Conservation (phyloP, 306 rosid genomes). For the Trichosanthes truncata region DNA sequence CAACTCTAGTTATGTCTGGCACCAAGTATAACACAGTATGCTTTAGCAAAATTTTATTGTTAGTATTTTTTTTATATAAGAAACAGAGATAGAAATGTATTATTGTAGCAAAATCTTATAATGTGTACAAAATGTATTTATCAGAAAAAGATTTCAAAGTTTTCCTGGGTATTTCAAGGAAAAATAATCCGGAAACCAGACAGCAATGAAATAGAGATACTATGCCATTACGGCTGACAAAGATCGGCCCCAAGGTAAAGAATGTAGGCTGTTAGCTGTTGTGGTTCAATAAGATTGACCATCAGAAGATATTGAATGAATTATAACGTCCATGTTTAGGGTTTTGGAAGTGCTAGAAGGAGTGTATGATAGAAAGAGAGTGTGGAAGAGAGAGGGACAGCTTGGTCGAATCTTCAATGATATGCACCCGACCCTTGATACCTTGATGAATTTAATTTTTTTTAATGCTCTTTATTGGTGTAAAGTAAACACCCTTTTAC, state of each 20-base stretch:
- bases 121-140: neutral
- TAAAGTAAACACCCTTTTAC: no score
- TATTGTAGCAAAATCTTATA: neutral
- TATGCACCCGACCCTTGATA: no score
- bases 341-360: neutral
- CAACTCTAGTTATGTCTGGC: neutral
- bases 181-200: neutral
- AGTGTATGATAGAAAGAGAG: neutral
- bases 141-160: neutral
- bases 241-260: neutral
- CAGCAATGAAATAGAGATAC: neutral
- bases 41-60: neutral
- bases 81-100: no score
- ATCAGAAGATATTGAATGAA: conserved; percentile 1
- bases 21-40: neutral
- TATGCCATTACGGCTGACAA: neutral
- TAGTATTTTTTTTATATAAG: no score
- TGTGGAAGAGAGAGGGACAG: neutral
- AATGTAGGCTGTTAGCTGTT: neutral
- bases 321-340: neutral
- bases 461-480: no score
- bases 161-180: neutral
- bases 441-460: no score
- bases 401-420: no score
- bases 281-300: neutral